Conservation (phyloP, 352 stramenopile genomes). For the Pythium brachiatum region DNA sequence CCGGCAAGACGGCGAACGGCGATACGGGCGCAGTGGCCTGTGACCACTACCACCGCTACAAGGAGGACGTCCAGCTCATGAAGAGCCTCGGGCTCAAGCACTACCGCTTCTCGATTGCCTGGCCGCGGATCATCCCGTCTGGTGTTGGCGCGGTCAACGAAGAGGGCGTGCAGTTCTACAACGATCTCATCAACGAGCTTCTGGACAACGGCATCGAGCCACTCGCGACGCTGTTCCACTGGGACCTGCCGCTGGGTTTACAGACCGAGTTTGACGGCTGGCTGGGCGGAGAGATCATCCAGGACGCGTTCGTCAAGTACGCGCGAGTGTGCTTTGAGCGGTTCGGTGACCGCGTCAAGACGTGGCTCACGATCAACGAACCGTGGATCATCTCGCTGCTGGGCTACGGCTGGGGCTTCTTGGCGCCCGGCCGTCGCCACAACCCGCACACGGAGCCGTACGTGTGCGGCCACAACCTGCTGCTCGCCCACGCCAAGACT, state of each 20-base stretch:
- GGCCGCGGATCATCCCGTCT: slow-evolving; percentile 80
- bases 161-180: slow-evolving; percentile 89
- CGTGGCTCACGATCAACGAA: slow-evolving; percentile 95
- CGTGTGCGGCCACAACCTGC: slow-evolving; percentile 75
- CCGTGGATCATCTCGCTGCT: slow-evolving; percentile 56
- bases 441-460: slow-evolving; percentile 34
- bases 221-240: slow-evolving; percentile 94
- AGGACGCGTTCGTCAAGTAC: slow-evolving; percentile 74
- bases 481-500: slow-evolving; percentile 82
- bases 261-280: slow-evolving; percentile 59
- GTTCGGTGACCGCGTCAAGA: slow-evolving; percentile 89
- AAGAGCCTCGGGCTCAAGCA: slow-evolving; percentile 79
- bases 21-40: slow-evolving; percentile 75
- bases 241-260: slow-evolving; percentile 91
- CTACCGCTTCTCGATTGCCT: slow-evolving; percentile 93
- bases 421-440: slow-evolving; percentile 64
- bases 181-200: slow-evolving; percentile 85
- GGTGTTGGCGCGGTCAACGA: slow-evolving; percentile 60
- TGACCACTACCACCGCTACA: slow-evolving; percentile 90
- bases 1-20: slow-evolving; percentile 47
- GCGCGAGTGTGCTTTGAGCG: slow-evolving; percentile 81
- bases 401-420: slow-evolving; percentile 57
- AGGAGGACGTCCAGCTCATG: slow-evolving; percentile 91
- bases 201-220: slow-evolving; percentile 69
- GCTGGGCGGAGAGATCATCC: slow-evolving; percentile 51